Percentiles rank a stretch among this genome's conserved stretches.
Conservation (phyloP, 169 alveolate genomes). For the Plasmodium vivax region DNA sequence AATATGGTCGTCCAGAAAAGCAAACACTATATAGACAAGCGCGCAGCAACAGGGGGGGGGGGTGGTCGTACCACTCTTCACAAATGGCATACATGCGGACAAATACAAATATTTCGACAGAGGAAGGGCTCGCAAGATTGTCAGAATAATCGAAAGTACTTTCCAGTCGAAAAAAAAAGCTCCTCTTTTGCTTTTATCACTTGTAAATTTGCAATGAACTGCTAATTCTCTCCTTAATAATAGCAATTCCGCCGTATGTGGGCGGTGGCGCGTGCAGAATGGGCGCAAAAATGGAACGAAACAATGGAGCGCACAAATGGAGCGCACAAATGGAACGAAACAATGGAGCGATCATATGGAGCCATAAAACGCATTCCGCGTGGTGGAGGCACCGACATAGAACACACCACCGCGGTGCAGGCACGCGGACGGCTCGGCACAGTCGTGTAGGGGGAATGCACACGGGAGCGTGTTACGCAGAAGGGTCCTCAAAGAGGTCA, state of each 20-base stretch:
- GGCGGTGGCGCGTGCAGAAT: neutral
- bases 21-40: neutral
- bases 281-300: neutral
- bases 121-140: conserved; percentile 44
- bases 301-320: neutral
- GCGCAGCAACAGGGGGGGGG: neutral
- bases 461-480: neutral
- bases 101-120: conserved; percentile 6
- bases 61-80: neutral
- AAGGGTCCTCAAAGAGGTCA: neutral
- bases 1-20: neutral
- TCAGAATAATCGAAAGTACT: conserved; percentile 27
- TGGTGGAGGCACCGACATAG: neutral
- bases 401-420: neutral
- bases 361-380: neutral
- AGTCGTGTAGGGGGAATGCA: neutral
- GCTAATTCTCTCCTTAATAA: conserved; percentile 44
- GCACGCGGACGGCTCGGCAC: neutral
- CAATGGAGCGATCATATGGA: neutral
- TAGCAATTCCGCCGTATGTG: conserved; percentile 12
- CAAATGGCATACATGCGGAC: conserved; percentile 45
- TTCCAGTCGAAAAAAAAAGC: neutral
- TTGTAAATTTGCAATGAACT: conserved; percentile 74
- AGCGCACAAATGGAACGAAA: neutral
- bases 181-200: conserved; percentile 17